phyloP scores from a whole-genome alignment of 1,139 yeast species.

The Candida sojae region DNA sequence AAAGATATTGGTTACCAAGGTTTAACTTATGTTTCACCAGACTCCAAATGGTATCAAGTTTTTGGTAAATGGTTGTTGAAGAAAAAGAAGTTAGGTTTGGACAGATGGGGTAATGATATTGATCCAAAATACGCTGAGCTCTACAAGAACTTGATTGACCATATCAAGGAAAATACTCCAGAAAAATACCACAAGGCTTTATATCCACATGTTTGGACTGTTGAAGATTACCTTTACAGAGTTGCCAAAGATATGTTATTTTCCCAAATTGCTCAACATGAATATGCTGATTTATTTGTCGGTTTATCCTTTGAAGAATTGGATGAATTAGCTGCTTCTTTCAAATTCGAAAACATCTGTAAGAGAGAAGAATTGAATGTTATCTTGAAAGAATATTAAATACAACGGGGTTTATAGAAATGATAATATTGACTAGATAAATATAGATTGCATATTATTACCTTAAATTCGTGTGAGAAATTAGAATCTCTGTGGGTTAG shows the following conservation, averaged over 20 bases:
- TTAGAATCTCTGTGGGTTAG: no score
- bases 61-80: constrained; percentile 40
- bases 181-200: constrained; percentile 29
- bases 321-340: constrained; percentile 49
- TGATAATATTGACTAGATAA: background rate
- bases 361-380: constrained; percentile 42
- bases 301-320: constrained; percentile 41
- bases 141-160: constrained; percentile 32
- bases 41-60: constrained; percentile 40
- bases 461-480: no score
- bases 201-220: constrained; percentile 39
- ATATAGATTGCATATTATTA: background rate
- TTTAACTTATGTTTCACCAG: constrained; percentile 42
- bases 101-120: constrained; percentile 49
- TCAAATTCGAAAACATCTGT: constrained; percentile 43
- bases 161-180: constrained; percentile 36
- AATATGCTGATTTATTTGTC: constrained; percentile 42
- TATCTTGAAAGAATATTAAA: constrained; percentile 22
- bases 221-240: constrained; percentile 34
- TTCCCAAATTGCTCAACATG: constrained; percentile 41
- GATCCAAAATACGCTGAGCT: constrained; percentile 34
- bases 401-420: background rate
- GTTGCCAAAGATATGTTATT: constrained; percentile 42
- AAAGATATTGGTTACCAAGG: constrained; percentile 54
- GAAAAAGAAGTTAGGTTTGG: constrained; percentile 45